These are phyloP conservation scores for Eragrostis curvula DNA, from an alignment of 176 grass and related monocot species.

Conservation along the genomic window DNA sequence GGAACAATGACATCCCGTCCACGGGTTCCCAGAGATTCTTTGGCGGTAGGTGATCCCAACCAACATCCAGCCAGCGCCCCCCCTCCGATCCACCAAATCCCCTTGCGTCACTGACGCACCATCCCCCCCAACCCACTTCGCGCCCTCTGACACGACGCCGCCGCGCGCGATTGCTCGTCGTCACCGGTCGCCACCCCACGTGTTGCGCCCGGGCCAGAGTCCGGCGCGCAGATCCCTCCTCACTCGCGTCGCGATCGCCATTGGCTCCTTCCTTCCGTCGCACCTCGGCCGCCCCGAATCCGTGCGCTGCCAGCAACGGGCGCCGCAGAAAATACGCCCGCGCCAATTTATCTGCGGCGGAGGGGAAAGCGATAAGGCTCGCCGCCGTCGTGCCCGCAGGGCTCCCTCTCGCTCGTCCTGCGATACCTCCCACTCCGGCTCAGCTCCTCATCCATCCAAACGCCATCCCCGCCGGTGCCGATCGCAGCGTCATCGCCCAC, in stretches of 20 bases:
- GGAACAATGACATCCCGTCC: constrained; percentile 35
- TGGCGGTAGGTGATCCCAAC: constrained; percentile 52
- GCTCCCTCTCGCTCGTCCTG: neutral
- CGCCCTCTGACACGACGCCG: too few species aligned
- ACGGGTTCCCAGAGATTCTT: constrained; percentile 48
- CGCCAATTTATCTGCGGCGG: constrained; percentile 46
- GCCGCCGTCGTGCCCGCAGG: constrained; percentile 34
- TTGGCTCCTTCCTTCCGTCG: constrained; percentile 17
- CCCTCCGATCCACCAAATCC: constrained; percentile 24
- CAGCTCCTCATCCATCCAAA: constrained; percentile 57
- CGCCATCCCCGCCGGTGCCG: constrained; percentile 72
- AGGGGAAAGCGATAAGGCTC: constrained; percentile 59
- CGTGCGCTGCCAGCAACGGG: neutral
- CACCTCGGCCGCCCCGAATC: neutral
- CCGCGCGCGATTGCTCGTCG: neutral
- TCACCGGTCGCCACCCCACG: constrained; percentile 16
- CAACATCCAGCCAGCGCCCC: neutral
- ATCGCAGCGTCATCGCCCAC: constrained; percentile 45
- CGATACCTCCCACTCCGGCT: constrained; percentile 17
- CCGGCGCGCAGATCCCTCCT: constrained; percentile 26
- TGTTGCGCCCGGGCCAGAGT: constrained; percentile 11
- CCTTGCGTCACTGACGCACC: constrained; percentile 11
- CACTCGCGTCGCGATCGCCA: constrained; percentile 32
- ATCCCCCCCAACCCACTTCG: too few species aligned
- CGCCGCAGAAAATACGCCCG: constrained; percentile 32